Evolutionary conservation across 306 rosid species (phyloP).

Genomic region (Ormosia emarginata): DNA sequence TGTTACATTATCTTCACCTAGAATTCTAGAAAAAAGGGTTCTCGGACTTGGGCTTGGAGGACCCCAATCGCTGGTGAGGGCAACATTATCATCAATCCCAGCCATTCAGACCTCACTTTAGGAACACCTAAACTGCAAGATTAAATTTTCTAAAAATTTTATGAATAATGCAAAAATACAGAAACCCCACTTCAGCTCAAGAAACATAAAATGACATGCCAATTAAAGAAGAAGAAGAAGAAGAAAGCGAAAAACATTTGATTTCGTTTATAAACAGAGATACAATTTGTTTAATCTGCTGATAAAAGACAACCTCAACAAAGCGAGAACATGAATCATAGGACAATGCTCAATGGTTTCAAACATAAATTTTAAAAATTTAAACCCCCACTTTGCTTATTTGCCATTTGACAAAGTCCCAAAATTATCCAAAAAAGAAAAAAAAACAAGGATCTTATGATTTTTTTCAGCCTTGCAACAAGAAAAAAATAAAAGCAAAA

Average conservation of each 20-base stretch:
- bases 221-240: not conserved
- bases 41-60: constrained; percentile 77
- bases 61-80: constrained; percentile 70
- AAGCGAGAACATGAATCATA: constrained; percentile 12
- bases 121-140: constrained; percentile 28
- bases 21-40: constrained; percentile 58
- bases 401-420: not conserved
- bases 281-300: constrained; percentile 1
- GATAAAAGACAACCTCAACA: constrained; percentile 7
- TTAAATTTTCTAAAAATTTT: constrained; percentile 22
- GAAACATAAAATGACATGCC: constrained; percentile 5
- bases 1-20: constrained; percentile 57
- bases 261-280: not conserved
- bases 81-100: constrained; percentile 73
- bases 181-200: constrained; percentile 3
- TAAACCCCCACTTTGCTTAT: not conserved
- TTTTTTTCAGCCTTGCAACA: not conserved
- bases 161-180: constrained; percentile 2
- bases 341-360: not conserved
- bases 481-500: not conserved
- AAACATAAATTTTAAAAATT: not conserved
- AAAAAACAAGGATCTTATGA: not conserved
- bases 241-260: not conserved
- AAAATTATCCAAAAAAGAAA: not conserved
- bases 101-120: constrained; percentile 57